Base-by-base conservation (phyloP, 371 early-diverging fungal genomes). In the Mortierella sp. region DNA sequence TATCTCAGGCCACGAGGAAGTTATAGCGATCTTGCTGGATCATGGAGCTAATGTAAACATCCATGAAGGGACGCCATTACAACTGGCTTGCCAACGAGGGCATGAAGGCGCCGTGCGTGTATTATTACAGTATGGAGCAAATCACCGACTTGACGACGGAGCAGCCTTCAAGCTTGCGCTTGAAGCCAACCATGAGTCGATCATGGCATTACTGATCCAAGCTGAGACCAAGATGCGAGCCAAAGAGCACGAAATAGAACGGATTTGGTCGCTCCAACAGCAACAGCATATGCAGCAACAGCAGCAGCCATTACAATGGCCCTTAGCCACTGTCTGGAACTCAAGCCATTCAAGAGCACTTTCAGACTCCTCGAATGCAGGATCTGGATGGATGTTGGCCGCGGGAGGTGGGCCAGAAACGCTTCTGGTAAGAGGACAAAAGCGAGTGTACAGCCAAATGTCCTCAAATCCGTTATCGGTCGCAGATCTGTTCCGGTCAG, bases 41-140 rank as follows among this genome's bases (percentile, higher is more conserved):
- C 88, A 88, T 62, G 94, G 93, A 1, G 95, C 94, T 0, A 89
- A 91, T 61, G 86, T 91, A 60, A 88, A 92, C 61, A 72, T 79
- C n/a, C 80, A 89, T 72, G 80, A 87, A 64, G 89, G 88, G 53
- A 93, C 95, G 6, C 89, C 90, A 0, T 81, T 96, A 19, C 95
- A 95, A 63, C 82, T 91, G 58, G 95, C 95, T 5, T 89, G 92
- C 62, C 83, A 85, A n/a, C 70, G 66, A 29, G 73, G 80, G 1
- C 91, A 92, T 57, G 84, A 86, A 29, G 82, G 86, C 7, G 86
- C 94, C 14, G 93, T 90, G 0, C 81, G 86, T n/a, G 85, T 86
- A 44, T 72, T 95, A 16, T 74, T 95, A 7, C 79, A 79, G 18
- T 79, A 84, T 37, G 92, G 92, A 23, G 93, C 94, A 0, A 91